phyloP scores from a whole-genome alignment of 176 grass and related monocot genomes.

The Typha latifolia region DNA sequence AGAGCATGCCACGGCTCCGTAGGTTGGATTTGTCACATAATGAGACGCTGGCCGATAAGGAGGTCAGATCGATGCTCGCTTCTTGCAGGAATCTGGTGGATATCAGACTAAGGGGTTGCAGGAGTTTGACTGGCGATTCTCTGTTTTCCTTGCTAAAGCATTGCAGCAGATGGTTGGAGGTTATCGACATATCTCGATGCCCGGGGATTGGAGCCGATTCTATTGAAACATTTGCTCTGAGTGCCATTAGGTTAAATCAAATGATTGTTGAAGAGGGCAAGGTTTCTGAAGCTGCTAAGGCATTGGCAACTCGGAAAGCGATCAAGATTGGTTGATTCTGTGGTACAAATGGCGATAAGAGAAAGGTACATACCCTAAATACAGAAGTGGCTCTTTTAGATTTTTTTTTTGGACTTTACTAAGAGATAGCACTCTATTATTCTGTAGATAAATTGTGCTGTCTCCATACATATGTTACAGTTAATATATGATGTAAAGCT shows the following conservation, averaged over 20 bases:
- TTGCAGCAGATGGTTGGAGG: constrained; percentile 44
- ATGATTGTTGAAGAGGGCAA: constrained; percentile 50
- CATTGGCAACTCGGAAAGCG: constrained; percentile 34
- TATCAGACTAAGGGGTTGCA: constrained; percentile 71
- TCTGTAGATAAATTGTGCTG: neutral
- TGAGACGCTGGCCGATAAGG: constrained; percentile 63
- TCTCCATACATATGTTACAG: neutral
- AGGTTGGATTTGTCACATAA: constrained; percentile 77
- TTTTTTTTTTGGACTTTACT: neutral
- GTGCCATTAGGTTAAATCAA: constrained; percentile 34
- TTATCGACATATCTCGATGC: constrained; percentile 59
- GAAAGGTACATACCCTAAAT: neutral
- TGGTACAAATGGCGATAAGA: neutral
- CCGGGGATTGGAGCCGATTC: constrained; percentile 27
- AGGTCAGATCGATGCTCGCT: constrained; percentile 65
- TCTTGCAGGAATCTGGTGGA: constrained; percentile 66
- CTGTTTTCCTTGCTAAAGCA: constrained; percentile 47
- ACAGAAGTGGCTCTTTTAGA: neutral
- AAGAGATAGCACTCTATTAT: neutral
- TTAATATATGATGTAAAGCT: constrained; percentile 9
- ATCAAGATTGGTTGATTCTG: constrained; percentile 37
- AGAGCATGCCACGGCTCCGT: constrained; percentile 63
- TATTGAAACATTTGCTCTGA: constrained; percentile 41
- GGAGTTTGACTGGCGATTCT: constrained; percentile 29
- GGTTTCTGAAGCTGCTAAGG: constrained; percentile 31